Base-by-base conservation (phyloP, 73 alveolate genomes). In the Paramecium bursaria region DNA sequence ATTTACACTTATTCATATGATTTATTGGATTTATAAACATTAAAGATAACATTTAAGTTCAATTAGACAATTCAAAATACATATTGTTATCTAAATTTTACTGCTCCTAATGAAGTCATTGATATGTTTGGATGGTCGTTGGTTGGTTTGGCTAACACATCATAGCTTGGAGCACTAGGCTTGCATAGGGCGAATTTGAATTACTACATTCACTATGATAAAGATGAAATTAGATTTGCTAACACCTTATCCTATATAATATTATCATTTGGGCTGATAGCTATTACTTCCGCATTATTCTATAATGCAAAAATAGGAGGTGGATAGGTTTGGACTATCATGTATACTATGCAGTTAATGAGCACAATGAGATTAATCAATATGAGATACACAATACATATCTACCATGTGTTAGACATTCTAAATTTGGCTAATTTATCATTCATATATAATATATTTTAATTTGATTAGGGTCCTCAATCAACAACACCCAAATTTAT, bases 51-150 rank as follows among this genome's bases (percentile, higher is more conserved):
- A 3, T 67, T 67, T 67, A 42, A 25, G 9, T 67, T 25, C 27
- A 39, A 35, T 33, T 19, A 67, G 14, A 67, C 82, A 5, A 47
- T 67, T 26, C 19, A 67, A 19, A 39, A 67, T 15, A 42, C 22
- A 2, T 31, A n/a, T 67, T 53, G 48, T 15, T 42, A 22, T 5
- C 33, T 67, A 0, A 67, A 67, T 27, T 67, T 67, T 19, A 67
- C 47, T 1, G 11, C 21, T 31, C 82, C 82, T 4, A 67, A 67
- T 19, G 11, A 42, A 2, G 15, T 67, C 1, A 2, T 31, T 13
- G 82, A 67, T 67, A 67, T 39, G 44, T 67, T 67, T 67, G 82
- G 82, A n/a, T 67, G 55, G 60, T 67, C 82, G 0, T 47, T 67
- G 17, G 82, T 67, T 39, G 82, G 82, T 3, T 67, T 15, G 46